A percentile compares a stretch with the other conserved stretches of the same genome.
Evolutionary conservation across 257 asterid species (phyloP).

Genomic region (Marsdenia floribunda): DNA sequence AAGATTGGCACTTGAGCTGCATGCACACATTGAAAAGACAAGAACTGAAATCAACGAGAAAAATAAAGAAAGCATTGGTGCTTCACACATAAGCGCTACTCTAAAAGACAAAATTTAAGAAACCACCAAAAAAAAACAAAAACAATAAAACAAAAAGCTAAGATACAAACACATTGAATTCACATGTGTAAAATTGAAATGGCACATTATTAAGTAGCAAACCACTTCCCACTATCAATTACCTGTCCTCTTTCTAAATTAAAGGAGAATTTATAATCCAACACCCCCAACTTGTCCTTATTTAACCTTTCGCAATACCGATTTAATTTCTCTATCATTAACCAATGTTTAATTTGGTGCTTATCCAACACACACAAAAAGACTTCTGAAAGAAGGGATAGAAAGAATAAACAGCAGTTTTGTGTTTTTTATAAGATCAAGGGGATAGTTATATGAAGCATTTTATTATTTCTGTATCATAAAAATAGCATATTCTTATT

Average conservation of each 20-base stretch:
- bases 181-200: not conserved
- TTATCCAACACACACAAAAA: not conserved
- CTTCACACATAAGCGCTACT: not conserved
- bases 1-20: conserved; percentile 69
- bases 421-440: not conserved
- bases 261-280: no score
- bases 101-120: not conserved
- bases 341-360: not conserved
- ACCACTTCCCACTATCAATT: not conserved
- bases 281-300: no score
- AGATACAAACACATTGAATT: not conserved
- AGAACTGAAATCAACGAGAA: conserved; percentile 20
- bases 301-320: no score
- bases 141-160: not conserved
- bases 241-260: no score
- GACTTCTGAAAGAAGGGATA: not conserved
- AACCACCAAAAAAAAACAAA: not conserved
- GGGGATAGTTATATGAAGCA: not conserved
- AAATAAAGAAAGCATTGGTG: not conserved
- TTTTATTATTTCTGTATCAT: not conserved
- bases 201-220: not conserved
- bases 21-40: conserved; percentile 21
- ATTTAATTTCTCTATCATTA: not conserved
- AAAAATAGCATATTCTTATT: not conserved
- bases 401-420: not conserved